These are phyloP conservation scores for Microdochium paspali DNA, from an alignment of 2,329 filamentous ascomycete species.

Conservation along the genomic window DNA sequence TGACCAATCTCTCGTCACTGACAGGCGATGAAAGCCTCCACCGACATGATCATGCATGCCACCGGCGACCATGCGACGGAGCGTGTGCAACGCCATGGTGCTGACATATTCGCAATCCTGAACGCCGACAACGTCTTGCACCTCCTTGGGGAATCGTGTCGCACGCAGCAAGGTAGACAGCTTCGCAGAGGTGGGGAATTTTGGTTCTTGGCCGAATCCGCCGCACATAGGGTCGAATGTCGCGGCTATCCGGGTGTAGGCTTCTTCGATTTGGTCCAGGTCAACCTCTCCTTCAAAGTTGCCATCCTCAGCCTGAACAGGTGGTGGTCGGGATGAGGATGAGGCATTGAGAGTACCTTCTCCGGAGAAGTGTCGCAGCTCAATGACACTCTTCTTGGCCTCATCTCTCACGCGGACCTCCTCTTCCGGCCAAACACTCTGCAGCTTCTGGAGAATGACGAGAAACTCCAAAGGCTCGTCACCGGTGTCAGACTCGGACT, in stretches of 20 bases:
- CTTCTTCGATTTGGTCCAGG: constrained; percentile 84
- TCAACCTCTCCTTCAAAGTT: constrained; percentile 63
- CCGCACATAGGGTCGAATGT: constrained; percentile 74
- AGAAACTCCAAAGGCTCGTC: constrained; percentile 68
- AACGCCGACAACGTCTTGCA: constrained; percentile 80
- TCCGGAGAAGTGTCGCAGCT: constrained; percentile 78
- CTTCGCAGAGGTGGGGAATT: constrained; percentile 84
- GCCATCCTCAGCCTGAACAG: constrained; percentile 12
- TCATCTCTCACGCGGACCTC: constrained; percentile 75
- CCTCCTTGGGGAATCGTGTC: constrained; percentile 58
- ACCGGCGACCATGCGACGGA: constrained; percentile 60
- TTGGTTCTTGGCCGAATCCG: constrained; percentile 74
- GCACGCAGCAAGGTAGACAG: constrained; percentile 74
- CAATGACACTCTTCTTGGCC: constrained; percentile 70
- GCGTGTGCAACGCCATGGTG: constrained; percentile 70
- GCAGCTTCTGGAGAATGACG: constrained; percentile 71
- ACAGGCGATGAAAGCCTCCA: constrained; percentile 61
- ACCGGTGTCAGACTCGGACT: constrained; percentile 33
- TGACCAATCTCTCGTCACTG: constrained; percentile 85
- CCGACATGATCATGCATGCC: constrained; percentile 47
- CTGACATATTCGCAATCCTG: constrained; percentile 65
- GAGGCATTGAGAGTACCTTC: constrained; percentile 59
- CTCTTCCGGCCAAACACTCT: constrained; percentile 69
- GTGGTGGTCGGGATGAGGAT: background rate
- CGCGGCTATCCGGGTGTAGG: constrained; percentile 67